These are phyloP conservation scores for Ceratocystis eucalypticola DNA, from an alignment of 2,329 filamentous ascomycete genomes.

Conservation along the genomic window DNA sequence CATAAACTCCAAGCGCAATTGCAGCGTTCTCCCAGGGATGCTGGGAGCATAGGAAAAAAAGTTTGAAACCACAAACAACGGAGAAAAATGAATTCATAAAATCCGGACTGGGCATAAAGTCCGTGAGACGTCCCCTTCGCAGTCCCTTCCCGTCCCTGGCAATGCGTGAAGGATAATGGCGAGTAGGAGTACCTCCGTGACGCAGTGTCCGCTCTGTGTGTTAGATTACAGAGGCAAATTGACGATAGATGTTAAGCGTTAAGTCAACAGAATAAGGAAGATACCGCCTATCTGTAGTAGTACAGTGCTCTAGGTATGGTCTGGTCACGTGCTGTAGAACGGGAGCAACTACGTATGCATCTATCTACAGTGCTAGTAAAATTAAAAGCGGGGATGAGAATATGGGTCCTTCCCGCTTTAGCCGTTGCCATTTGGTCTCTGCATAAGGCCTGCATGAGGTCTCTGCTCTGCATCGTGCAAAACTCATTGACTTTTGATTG, in stretches of 20 bases:
- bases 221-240: not conserved
- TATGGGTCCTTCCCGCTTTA: slow-evolving; percentile 7
- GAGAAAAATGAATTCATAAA: not conserved
- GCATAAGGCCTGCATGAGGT: slow-evolving; percentile 4
- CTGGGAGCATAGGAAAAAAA: not conserved
- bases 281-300: not conserved
- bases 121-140: not conserved
- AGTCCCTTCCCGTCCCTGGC: not conserved
- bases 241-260: no score
- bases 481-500: not conserved
- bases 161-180: not conserved
- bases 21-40: not conserved
- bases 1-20: not conserved
- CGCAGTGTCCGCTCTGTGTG: not conserved
- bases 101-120: not conserved
- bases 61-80: not conserved
- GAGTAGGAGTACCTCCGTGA: not conserved
- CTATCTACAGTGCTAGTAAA: not conserved
- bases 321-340: not conserved
- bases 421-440: slow-evolving; percentile 4
- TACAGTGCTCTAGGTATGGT: not conserved
- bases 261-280: not conserved
- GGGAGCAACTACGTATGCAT: not conserved
- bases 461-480: not conserved
- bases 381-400: not conserved